Base-by-base conservation (phyloP, 2,329 filamentous ascomycete genomes). In the Bipolaris gigantea region DNA sequence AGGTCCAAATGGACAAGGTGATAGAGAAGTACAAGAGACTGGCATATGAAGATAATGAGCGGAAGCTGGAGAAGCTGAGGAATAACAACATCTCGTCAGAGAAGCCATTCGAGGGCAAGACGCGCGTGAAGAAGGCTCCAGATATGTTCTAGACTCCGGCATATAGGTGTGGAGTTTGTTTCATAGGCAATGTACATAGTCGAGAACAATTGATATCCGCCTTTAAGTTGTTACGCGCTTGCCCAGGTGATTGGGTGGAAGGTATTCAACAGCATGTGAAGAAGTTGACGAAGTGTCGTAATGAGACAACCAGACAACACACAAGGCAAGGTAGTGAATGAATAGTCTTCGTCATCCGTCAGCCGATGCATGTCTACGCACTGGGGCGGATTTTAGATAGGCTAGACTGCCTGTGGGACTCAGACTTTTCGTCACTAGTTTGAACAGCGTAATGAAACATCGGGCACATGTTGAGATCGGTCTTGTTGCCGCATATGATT, bases 11-110 rank as follows among this genome's bases (percentile, higher is more conserved):
- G 63, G 81, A 82, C 67, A 71, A 79, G 48, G 77, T 88, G 50
- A 83, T 86, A 55, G 82, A 80, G 27, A 84, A 88, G 75, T 89
- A 87, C 70, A 76, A 85, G 72, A 80, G 81, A 65, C 68, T 83
- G 66, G 81, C 84, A 53, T 75, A 77, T 67, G 80, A 83, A 55
- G 78, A 79, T 54, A 83, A 88, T 56, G 81, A 81, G 69, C 77
- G 77, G 67, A 85, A 84, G 72, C 72, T 82, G 54, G 71, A 75
- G 67, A 74, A 75, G 11, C 55, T 73, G 19, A 61, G 67, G 53
- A 67, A 69, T 48, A 62, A 66, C 47, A 54, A 66, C 18, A 65
- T 72, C 61, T 70, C 68, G 60, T 56, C 63, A n/a, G 70, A 73
- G 62, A 66, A 70, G 63, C 70, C 70, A 9, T 61, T 67, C 21